Evolutionary conservation across 441 rosid species (phyloP), one percentile per base, ranked within the genome.

Genomic region (Pelargonium fulgidum): DNA sequence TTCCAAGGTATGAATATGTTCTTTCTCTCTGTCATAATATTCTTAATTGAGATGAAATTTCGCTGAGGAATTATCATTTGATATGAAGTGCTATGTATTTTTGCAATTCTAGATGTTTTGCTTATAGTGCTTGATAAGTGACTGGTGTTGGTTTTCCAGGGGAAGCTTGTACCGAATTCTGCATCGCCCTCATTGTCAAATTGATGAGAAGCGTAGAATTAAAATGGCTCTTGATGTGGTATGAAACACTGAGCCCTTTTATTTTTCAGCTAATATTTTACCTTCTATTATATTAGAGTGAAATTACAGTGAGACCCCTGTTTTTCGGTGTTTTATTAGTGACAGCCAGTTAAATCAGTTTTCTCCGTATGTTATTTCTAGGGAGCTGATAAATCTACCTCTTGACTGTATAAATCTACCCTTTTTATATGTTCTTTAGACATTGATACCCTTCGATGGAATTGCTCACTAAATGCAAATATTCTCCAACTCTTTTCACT

Each of bases 141-240:
- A 62, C 33, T 78, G 42, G 62, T 70, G 36, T 79, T 75, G 70
- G 26, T 61, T 73, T 77, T 76, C 41, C 80, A 94, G 99, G 76
- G 99, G 99, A 81, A 94, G 99, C 82, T 85, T 94, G 76, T 94
- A 79, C 72, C 85, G 92, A 62, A 92, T 94, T 75, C 84, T 92
- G 73, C 98, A 90, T 80, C 98, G 97, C 56, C 92, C 96, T 75
- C 88, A 89, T 5, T 81, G 91, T 79, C 97, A 87, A 69, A 83
- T 92, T 72, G 98, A 94, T 66, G 99, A 94, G 82, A 84, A 84
- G 76, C 94, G 88, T 19, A 84, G 99, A 79, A 89, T 94, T 75
- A 94, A 87, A 81, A 94, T 94, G 99, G 97, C 98, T 59, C 93
- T 90, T 70, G 96, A 90, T 77, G 98, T 93, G 96, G 98, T 93